Percentiles rank a stretch among this genome's conserved stretches.
Evolutionary conservation across 2,329 filamentous ascomycete genomes (phyloP).

Genomic region (Pseudopithomyces maydicus): DNA sequence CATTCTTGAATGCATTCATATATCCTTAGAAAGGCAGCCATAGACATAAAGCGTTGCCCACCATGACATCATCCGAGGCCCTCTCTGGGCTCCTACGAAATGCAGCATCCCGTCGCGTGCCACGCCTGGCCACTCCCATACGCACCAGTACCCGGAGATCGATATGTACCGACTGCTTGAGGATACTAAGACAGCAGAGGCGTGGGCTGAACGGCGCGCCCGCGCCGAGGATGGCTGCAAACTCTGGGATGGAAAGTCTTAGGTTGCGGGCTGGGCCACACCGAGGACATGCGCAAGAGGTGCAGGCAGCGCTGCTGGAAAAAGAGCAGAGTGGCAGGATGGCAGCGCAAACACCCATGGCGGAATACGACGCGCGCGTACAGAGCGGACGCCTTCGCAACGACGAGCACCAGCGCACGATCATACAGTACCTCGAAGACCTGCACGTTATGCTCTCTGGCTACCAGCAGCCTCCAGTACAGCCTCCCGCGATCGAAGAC

Average conservation of each 20-base stretch:
- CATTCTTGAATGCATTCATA: neutral
- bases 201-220: conserved; percentile 9
- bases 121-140: neutral
- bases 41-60: conserved; percentile 1
- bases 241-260: conserved; percentile 10
- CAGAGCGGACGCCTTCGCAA: conserved; percentile 74
- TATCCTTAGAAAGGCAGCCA: conserved; percentile 2
- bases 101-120: conserved; percentile 1
- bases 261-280: conserved; percentile 13
- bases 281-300: conserved; percentile 37
- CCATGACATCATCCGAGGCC: conserved; percentile 43
- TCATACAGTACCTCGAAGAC: conserved; percentile 87
- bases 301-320: conserved; percentile 25
- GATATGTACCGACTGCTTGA: conserved; percentile 36
- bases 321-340: neutral
- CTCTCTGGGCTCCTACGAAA: conserved; percentile 33
- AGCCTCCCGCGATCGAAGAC: conserved; percentile 77
- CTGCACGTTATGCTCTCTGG: conserved; percentile 79
- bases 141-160: conserved; percentile 16
- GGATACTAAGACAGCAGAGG: conserved; percentile 15
- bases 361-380: conserved; percentile 87
- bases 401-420: conserved; percentile 89
- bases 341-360: conserved; percentile 61
- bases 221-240: conserved; percentile 8
- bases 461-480: conserved; percentile 75